These are phyloP conservation scores for Aurifilum marmelostoma DNA, from an alignment of 2,329 filamentous ascomycete species.

Conservation along the genomic window DNA sequence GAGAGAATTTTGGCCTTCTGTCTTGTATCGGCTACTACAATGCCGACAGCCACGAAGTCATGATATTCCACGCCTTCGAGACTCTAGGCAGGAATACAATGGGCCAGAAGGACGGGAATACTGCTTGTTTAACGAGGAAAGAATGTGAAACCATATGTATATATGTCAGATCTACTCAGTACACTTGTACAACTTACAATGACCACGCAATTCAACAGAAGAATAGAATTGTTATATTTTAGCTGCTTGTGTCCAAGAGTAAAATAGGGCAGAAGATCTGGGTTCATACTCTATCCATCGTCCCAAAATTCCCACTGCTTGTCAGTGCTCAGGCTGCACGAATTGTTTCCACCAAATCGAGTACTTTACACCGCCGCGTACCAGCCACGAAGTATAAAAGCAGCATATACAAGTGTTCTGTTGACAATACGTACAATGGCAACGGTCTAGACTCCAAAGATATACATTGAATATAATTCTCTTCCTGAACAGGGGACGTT, in stretches of 20 bases:
- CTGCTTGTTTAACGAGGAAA: neutral
- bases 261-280: too few relatives aligned
- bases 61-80: neutral
- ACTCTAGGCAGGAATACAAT: neutral
- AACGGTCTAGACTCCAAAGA: neutral
- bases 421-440: neutral
- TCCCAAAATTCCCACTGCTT: neutral
- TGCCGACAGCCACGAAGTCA: neutral
- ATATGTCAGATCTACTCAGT: neutral
- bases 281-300: too few relatives aligned
- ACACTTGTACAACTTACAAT: neutral
- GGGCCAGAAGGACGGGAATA: neutral
- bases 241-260: too few relatives aligned
- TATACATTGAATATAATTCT: neutral
- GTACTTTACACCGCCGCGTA: neutral
- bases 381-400: too few relatives aligned
- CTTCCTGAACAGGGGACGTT: neutral
- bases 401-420: neutral
- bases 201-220: neutral
- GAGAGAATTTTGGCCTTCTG: neutral
- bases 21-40: neutral
- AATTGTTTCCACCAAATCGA: neutral
- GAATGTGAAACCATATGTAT: neutral
- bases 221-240: too few relatives aligned
- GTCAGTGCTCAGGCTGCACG: neutral